Percentiles rank a stretch among this genome's conserved stretches.
Evolutionary conservation across 1,284 basidiomycete genomes (phyloP).

Genomic region (Ustilago tritici): DNA sequence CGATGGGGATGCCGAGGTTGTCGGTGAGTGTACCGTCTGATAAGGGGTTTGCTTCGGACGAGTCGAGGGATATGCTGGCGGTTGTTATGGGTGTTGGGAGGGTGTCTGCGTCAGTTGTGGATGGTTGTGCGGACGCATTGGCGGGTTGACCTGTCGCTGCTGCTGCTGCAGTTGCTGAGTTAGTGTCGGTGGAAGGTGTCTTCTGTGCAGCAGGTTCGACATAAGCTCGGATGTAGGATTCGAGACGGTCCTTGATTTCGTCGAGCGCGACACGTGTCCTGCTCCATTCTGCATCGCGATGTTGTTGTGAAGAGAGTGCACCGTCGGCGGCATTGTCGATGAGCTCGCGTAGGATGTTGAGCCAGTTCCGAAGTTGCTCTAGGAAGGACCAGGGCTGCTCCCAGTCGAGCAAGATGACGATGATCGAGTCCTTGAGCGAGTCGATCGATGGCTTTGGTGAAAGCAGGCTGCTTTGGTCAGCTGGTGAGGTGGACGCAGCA

Average conservation of each 20-base stretch:
- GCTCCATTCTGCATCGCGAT: conserved; percentile 78
- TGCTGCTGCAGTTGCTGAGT: background rate
- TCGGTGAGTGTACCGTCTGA: conserved; percentile 55
- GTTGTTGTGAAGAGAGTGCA: conserved; percentile 72
- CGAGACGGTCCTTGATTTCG: conserved; percentile 84
- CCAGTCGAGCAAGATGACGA: conserved; percentile 94
- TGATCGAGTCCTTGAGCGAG: conserved; percentile 80
- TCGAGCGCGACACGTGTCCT: conserved; percentile 69
- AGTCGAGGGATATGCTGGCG: conserved; percentile 71
- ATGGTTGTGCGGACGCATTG: background rate
- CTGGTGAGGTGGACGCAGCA: conserved; percentile 1
- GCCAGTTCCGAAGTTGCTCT: conserved; percentile 86
- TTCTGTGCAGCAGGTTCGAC: conserved; percentile 78
- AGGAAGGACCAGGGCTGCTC: conserved; percentile 90
- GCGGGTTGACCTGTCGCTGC: background rate
- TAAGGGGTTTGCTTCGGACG: conserved; percentile 44
- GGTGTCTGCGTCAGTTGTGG: conserved; percentile 5
- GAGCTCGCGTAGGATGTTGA: conserved; percentile 70
- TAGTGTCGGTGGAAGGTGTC: conserved; percentile 17
- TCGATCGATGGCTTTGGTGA: conserved; percentile 45
- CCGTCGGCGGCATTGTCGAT: conserved; percentile 75
- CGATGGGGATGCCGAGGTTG: conserved; percentile 82
- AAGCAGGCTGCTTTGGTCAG: background rate
- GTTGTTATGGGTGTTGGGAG: conserved; percentile 73
- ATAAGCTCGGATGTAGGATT: conserved; percentile 88